A percentile compares a stretch with the other conserved stretches of the same genome.
phyloP scores from a whole-genome alignment of 768 basidiomycete species.

The Cyclocybe aegerita region DNA sequence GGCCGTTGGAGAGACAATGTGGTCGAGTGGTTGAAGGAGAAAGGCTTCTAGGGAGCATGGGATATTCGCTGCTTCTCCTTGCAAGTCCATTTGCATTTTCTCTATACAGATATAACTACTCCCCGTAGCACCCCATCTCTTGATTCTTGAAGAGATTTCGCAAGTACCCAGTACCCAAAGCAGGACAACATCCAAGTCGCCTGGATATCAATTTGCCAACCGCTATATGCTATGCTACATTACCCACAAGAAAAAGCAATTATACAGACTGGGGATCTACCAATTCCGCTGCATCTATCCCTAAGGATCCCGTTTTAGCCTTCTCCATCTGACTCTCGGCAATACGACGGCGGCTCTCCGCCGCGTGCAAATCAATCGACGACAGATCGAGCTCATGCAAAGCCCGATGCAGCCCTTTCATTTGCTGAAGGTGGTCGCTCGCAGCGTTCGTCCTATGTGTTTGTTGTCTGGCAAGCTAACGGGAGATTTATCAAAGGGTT shows the following conservation, averaged over 20 bases:
- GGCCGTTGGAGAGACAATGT: conserved; percentile 65
- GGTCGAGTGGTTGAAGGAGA: conserved; percentile 57
- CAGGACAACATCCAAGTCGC: no score
- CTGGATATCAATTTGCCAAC: neutral
- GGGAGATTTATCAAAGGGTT: no score
- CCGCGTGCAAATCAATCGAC: conserved; percentile 56
- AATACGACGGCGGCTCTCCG: conserved; percentile 55
- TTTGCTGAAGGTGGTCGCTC: conserved; percentile 36
- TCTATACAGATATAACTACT: no score
- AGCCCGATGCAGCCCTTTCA: conserved; percentile 46
- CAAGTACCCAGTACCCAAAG: no score
- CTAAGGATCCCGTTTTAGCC: conserved; percentile 60
- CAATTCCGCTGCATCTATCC: conserved; percentile 42
- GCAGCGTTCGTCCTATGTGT: conserved; percentile 37
- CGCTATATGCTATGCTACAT: neutral
- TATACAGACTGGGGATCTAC: conserved; percentile 5
- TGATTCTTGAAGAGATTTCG: no score
- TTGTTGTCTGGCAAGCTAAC: conserved; percentile 33
- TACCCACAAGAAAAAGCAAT: neutral
- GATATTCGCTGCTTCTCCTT: neutral
- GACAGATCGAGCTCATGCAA: conserved; percentile 63
- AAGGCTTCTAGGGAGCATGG: conserved; percentile 53
- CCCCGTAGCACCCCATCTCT: no score
- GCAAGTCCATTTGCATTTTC: neutral
- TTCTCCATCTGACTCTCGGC: conserved; percentile 61